These are phyloP conservation scores for Ceratobasidium sp. DNA, from an alignment of 1,284 basidiomycete genomes.

Conservation along the genomic window DNA sequence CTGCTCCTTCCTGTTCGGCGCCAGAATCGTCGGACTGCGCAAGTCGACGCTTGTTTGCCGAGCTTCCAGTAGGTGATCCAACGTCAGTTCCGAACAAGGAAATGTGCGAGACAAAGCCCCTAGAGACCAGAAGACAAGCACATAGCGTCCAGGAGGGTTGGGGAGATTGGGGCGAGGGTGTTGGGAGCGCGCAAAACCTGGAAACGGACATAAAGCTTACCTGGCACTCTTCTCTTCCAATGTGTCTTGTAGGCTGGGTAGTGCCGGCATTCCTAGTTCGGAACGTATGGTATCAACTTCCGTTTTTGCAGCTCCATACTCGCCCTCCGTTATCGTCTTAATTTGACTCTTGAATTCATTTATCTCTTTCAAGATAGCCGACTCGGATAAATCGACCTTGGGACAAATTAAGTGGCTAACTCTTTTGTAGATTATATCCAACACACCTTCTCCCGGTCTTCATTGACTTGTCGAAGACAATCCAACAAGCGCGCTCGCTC, in stretches of 20 bases:
- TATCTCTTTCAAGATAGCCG: slow-evolving; percentile 73
- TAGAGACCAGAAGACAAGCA: slow-evolving; percentile 39
- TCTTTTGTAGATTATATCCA: neutral
- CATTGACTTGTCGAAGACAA: slow-evolving; percentile 78
- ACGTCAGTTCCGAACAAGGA: slow-evolving; percentile 45
- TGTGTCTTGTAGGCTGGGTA: slow-evolving; percentile 76
- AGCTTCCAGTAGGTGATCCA: slow-evolving; percentile 42
- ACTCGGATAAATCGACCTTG: slow-evolving; percentile 69
- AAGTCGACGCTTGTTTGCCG: slow-evolving; percentile 34
- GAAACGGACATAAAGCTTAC: slow-evolving; percentile 62
- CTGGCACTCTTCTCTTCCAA: slow-evolving; percentile 79
- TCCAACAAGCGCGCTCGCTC: slow-evolving; percentile 76
- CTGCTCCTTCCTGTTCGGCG: slow-evolving; percentile 34
- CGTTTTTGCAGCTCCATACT: slow-evolving; percentile 76
- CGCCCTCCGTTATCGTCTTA: slow-evolving; percentile 74
- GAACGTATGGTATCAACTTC: slow-evolving; percentile 80
- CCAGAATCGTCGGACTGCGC: slow-evolving; percentile 23
- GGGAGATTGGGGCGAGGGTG: slow-evolving; percentile 6
- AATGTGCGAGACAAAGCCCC: slow-evolving; percentile 43
- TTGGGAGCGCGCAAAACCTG: slow-evolving; percentile 33
- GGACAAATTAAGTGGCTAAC: slow-evolving; percentile 5
- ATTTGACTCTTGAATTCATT: slow-evolving; percentile 75
- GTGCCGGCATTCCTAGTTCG: slow-evolving; percentile 78
- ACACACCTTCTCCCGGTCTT: slow-evolving; percentile 79
- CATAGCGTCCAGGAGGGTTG: neutral